Conservation (phyloP, 495 filamentous ascomycete species). For the Aspergillus cavernicola region DNA sequence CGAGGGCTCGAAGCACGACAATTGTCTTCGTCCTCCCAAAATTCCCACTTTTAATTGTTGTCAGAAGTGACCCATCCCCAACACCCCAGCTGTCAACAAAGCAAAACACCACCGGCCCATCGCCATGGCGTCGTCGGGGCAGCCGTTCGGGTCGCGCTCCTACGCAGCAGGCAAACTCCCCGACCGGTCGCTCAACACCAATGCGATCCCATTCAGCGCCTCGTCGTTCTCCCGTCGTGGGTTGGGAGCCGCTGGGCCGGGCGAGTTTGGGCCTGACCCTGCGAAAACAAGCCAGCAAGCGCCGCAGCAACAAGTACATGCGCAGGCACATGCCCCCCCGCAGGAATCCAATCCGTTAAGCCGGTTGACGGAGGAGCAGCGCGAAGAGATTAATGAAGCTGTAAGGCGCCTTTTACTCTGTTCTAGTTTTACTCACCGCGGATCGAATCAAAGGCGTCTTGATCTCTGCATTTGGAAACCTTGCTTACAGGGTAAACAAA, state of each 20-base stretch:
- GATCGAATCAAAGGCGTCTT: too few species aligned
- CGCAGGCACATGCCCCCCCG: constrained; percentile 33
- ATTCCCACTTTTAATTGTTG: too few species aligned
- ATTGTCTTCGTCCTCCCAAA: background rate
- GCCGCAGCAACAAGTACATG: constrained; percentile 22
- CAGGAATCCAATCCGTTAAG: constrained; percentile 48
- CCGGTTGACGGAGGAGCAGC: constrained; percentile 75
- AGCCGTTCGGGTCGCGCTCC: constrained; percentile 49
- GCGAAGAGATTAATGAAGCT: constrained; percentile 85
- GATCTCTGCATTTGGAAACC: too few species aligned
- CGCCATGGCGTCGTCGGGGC: constrained; percentile 36
- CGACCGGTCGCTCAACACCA: constrained; percentile 43
- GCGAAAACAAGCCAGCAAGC: constrained; percentile 31
- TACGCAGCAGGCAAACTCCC: constrained; percentile 47
- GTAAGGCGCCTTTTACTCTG: constrained; percentile 39
- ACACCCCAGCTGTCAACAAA: background rate
- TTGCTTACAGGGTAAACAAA: too few species aligned
- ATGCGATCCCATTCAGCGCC: constrained; percentile 45
- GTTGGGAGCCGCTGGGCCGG: constrained; percentile 25
- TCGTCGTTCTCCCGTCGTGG: constrained; percentile 41
- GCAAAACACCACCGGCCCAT: constrained; percentile 2
- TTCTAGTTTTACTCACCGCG: background rate
- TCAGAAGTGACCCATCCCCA: too few species aligned
- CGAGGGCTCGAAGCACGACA: background rate
- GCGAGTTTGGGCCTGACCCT: constrained; percentile 30